Percentiles rank a stretch among this genome's conserved stretches.
Evolutionary conservation across 441 rosid species (phyloP).

Genomic region (Rhodomyrtus psidioides): DNA sequence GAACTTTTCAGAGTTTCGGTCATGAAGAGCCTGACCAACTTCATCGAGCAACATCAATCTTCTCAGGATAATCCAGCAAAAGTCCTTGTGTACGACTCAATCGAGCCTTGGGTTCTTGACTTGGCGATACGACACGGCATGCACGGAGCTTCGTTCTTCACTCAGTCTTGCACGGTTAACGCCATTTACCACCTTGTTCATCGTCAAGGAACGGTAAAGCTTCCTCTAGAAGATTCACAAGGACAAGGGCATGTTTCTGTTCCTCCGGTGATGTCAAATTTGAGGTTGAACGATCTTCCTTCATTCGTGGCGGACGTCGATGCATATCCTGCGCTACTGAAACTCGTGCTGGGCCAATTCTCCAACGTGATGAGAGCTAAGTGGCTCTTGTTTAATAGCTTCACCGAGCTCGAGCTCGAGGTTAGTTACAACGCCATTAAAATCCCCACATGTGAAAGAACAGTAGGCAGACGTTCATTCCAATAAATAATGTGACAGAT

Average conservation of each 20-base stretch:
- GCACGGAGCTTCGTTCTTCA: not conserved
- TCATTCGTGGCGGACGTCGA: not conserved
- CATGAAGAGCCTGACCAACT: not conserved
- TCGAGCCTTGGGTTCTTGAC: conserved; percentile 6
- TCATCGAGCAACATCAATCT: not conserved
- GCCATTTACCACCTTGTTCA: not conserved
- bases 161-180: not conserved
- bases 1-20: not conserved
- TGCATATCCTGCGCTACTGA: not conserved
- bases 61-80: not conserved
- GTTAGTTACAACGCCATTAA: not conserved
- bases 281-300: not conserved
- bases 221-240: not conserved
- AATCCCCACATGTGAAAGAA: not conserved
- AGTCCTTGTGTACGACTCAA: not conserved
- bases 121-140: not conserved
- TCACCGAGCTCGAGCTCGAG: not conserved
- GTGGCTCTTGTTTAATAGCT: not conserved
- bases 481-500: not conserved
- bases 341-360: not conserved
- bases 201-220: not conserved
- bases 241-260: not conserved
- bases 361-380: not conserved
- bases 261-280: not conserved
- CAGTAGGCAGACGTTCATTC: not conserved